Base-by-base conservation (phyloP, 2,329 filamentous ascomycete species). In the Aureobasidium zeae region DNA sequence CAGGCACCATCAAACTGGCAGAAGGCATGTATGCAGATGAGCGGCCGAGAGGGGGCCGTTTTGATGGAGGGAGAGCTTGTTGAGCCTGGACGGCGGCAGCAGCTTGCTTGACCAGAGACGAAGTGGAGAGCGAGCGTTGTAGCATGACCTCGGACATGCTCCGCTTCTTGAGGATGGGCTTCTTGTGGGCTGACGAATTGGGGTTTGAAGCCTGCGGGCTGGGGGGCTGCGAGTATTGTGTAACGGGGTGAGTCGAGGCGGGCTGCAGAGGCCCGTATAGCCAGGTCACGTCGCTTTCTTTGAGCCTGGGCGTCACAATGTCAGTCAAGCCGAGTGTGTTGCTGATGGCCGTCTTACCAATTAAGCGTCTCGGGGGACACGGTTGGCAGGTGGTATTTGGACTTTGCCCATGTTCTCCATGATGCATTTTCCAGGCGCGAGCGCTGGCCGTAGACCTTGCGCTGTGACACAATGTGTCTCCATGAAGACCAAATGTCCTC, bases 401-500 rank as follows among this genome's bases (percentile, higher is more conserved):
- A 74, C 64, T 96, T 96, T 60, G 86, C 83, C 91, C 91, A 96
- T 1, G 87, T 91, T 59, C 91, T 76, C 91, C 91, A 98, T 0
- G 87, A 94, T 3, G 91, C 91, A 63, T 98, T 96, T 63, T 96
- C 91, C 21, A 96, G 65, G 37, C 91, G 74, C 24, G 80, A 81
- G 25, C 83, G 77, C 61, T 95, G 89, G 53, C 77, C 79, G 52
- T 93, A 93, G 42, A 85, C 76, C 48, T 78, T 79, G 54, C 82
- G 74, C 55, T 86, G 83, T 20, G 83, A 81, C 12, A 88, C 79
- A 54, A 96, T 86, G 59, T 94, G 91, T 58, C 87, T 81, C 91
- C 91, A 96, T 1, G 89, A 95, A 5, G 85, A 82, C 88, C 88
- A 96, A 19, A 96, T 93, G 63, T 98, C 89, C 62, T 96, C 88